A percentile compares a stretch with the other conserved stretches of the same genome.
phyloP scores from a whole-genome alignment of 1,284 basidiomycete species.

The Ceratobasidium papillatum region DNA sequence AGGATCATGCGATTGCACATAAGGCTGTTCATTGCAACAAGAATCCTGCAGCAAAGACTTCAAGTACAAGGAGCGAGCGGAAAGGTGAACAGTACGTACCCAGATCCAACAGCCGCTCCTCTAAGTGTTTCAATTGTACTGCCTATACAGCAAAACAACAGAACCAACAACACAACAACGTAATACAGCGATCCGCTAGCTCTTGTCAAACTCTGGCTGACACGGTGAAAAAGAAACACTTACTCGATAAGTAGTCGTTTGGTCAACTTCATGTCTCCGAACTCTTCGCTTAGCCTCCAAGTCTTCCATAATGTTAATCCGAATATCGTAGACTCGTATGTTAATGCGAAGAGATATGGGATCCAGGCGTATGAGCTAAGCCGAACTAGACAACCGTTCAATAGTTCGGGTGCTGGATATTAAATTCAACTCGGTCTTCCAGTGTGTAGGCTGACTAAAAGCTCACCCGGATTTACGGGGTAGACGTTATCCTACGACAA shows the following conservation, averaged over 20 bases:
- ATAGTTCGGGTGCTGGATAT: not conserved
- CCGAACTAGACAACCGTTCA: not conserved
- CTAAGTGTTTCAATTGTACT: not conserved
- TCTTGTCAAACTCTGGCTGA: not conserved
- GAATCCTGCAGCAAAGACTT: not conserved
- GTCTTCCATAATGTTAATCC: slow-evolving; percentile 7
- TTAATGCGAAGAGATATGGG: not conserved
- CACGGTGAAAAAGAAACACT: not conserved
- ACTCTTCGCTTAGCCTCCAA: not conserved
- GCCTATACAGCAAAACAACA: slow-evolving; percentile 7
- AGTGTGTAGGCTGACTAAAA: no score
- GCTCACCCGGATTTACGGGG: not conserved
- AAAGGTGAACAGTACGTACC: not conserved
- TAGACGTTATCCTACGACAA: not conserved
- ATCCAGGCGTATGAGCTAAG: slow-evolving; percentile 3
- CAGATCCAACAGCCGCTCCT: slow-evolving; percentile 2
- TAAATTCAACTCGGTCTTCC: not conserved
- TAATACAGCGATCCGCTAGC: slow-evolving; percentile 13
- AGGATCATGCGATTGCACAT: slow-evolving; percentile 23
- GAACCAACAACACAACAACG: not conserved
- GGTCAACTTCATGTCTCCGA: not conserved
- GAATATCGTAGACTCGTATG: slow-evolving; percentile 1
- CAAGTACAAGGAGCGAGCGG: not conserved
- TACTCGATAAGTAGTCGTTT: not conserved
- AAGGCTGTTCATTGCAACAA: slow-evolving; percentile 8